Evolutionary conservation across 257 asterid genomes (phyloP).

Genomic region (Salvia splendens): DNA sequence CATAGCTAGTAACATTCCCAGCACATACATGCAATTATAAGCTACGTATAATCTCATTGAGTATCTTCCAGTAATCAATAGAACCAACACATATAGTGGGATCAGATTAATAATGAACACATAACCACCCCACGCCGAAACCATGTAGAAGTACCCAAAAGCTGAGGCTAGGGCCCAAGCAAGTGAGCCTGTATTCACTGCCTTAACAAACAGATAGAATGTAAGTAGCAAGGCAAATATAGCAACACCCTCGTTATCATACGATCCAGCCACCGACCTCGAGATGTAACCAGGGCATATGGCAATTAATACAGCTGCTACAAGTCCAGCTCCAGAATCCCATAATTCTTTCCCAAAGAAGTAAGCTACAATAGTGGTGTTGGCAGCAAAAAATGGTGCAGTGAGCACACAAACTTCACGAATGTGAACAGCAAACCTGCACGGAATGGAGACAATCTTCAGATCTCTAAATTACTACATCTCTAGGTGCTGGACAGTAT

Average conservation of each 20-base stretch:
- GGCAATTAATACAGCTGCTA: constrained; percentile 92
- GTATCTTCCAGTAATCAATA: constrained; percentile 87
- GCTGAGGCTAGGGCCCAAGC: constrained; percentile 98
- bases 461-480: constrained; percentile 27
- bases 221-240: constrained; percentile 94
- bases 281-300: constrained; percentile 99
- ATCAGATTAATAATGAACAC: constrained; percentile 93
- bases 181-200: constrained; percentile 98
- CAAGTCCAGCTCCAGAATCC: constrained; percentile 99
- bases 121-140: constrained; percentile 99
- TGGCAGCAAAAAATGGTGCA: constrained; percentile 97
- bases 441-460: constrained; percentile 25
- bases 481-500: not conserved
- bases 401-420: constrained; percentile 99
- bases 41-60: constrained; percentile 97
- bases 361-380: constrained; percentile 97
- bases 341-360: constrained; percentile 97
- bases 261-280: constrained; percentile 97
- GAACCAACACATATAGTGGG: constrained; percentile 90
- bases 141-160: constrained; percentile 96
- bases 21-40: constrained; percentile 86
- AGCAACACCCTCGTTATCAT: constrained; percentile 97
- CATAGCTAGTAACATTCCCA: constrained; percentile 97
- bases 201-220: constrained; percentile 94
- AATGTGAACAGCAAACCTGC: constrained; percentile 96